Evolutionary conservation across 257 asterid species (phyloP), one percentile per base, ranked within the genome.

Genomic region (Catharanthus roseus): DNA sequence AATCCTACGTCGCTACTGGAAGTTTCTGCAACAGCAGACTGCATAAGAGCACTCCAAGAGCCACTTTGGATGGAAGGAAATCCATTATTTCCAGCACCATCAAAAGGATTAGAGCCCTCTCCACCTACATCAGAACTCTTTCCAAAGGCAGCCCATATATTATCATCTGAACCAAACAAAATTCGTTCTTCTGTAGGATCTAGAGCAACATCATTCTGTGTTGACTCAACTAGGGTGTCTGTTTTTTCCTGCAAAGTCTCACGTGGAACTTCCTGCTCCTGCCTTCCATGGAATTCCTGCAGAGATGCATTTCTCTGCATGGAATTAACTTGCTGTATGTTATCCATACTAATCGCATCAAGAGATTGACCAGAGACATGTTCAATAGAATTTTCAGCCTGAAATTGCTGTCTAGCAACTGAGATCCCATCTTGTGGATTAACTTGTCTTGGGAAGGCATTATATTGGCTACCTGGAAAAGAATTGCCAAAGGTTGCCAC

Each of bases 11-110:
- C 92, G 58, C 77, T 75, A 54, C 90, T 78, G 73, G 96, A 84
- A 63, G 91, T 86, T 87, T 93, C 98, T 60, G 96, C 96, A 65
- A 89, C 97, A 31, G 98, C 98, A 72, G 98, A 91, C 78, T 93
- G 98, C 97, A 93, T 91, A 57, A 93, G 91, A 79, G 98, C 97
- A 80, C 98, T 91, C 98, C 98, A 93, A 79, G 96, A 87, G 73
- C 98, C 98, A 79, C 89, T 82, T 77, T 87, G 92, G 78, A 84
- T 73, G 51, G 95, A 84, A 66, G 92, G 76, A 64, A 78, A 45
- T 10, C 84, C 89, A 81, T 81, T 83, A 6, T 78, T 67, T 15
- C 87, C 91, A 63, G 79, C 80, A 71, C 83, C 76, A 61, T 84
- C 90, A 65, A 87, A 84, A 61, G 79, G 71, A 81, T 78, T 84